Base-by-base conservation (phyloP, 768 basidiomycete genomes). In the Rhodosporidiobolus odoratus region DNA sequence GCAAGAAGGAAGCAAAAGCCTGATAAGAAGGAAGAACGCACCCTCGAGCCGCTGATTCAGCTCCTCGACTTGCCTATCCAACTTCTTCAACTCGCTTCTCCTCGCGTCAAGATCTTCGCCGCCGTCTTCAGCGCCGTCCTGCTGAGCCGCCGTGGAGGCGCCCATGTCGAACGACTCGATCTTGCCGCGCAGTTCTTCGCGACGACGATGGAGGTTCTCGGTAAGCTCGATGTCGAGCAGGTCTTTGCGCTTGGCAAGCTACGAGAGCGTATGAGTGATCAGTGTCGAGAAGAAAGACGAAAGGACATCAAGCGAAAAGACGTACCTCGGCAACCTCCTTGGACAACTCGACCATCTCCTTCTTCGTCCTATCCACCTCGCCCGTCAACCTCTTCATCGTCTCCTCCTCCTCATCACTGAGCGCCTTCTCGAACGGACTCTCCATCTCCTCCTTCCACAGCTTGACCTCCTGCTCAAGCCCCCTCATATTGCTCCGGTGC, bases 221-320 rank as follows among this genome's bases (percentile, higher is more conserved):
- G 89, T 91, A 57, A 98, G 83, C 79, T 98, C 95, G 63, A 96
- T 94, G 78, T 96, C 92, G 37, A 96, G 80, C 7, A 88, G 80
- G 77, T 89, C 90, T 81, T 91, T 92, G 72, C 83, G 84, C 19
- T 86, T 84, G 48, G 90, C 87, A 72, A 92, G 80, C 89, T 91
- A 74, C 32, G 12, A 45, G 16, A 27, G n/a, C 13, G 48, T 2
- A 23, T 1, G 0, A 27, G 34, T n/a, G 52, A 65, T 66, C 50
- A 75, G 57, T 69, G 75, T 5, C 1, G 58, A 6, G 32, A 40
- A 56, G 41, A 8, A 48, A 56, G 61, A 32, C 17, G 60, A 45
- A 30, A 19, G n/a, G 25, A 7, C 8, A 50, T n/a, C n/a, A n/a
- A n/a, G n/a, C 21, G 48, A 23, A 23, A 45, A 45, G 13, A 78